phyloP scores from a whole-genome alignment of 768 basidiomycete species.

The Vararia minispora region DNA sequence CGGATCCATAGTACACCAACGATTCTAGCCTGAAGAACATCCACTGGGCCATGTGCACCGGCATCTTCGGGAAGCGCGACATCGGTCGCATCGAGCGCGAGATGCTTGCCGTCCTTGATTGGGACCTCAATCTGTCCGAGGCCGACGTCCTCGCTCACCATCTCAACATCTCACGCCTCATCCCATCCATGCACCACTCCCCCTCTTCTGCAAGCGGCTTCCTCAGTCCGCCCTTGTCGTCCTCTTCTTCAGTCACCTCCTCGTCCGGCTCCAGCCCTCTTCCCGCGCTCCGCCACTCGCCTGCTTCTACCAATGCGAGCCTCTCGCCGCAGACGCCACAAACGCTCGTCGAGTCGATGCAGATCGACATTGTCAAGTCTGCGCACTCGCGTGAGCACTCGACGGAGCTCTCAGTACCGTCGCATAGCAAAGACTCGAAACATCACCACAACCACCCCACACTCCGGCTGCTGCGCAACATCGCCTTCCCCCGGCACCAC shows the following conservation, averaged over 20 bases:
- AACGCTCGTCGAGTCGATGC: conserved; percentile 4
- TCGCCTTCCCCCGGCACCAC: conserved; percentile 51
- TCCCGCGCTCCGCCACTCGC: no score
- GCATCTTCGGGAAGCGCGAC: conserved; percentile 68
- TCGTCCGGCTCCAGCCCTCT: background rate
- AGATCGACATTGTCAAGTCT: background rate
- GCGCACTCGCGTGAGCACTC: background rate
- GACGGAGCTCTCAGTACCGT: background rate
- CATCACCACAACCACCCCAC: conserved; percentile 7
- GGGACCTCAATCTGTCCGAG: conserved; percentile 52
- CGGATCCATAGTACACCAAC: conserved; percentile 57
- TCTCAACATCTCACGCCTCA: conserved; percentile 18
- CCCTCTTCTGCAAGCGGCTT: background rate
- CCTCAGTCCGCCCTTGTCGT: conserved; percentile 5
- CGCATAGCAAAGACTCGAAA: conserved; percentile 1
- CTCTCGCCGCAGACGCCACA: conserved; percentile 9
- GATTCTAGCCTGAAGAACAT: conserved; percentile 83
- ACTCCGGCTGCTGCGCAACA: conserved; percentile 9
- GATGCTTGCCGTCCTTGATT: conserved; percentile 69
- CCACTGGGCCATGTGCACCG: conserved; percentile 76
- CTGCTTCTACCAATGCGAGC: conserved; percentile 6
- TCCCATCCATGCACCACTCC: conserved; percentile 1
- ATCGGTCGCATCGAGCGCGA: conserved; percentile 71
- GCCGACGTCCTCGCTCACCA: conserved; percentile 41
- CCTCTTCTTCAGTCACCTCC: background rate